Evolutionary conservation across 2,329 filamentous ascomycete species (phyloP).

Genomic region (Scedosporium boydii): DNA sequence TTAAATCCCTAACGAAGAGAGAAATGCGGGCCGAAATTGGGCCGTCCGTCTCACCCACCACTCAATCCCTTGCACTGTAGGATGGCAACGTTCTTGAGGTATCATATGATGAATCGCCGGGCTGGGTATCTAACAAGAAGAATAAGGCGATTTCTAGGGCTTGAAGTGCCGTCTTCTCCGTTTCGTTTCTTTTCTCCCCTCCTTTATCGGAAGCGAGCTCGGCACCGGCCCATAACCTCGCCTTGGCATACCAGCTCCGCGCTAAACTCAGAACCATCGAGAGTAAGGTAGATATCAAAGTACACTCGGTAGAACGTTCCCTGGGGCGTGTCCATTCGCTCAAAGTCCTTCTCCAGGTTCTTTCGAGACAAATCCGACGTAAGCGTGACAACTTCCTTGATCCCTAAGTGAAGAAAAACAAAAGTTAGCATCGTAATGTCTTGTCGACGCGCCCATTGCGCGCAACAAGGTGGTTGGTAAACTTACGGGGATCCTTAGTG

Average conservation of each 20-base stretch:
- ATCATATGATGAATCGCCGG: too few relatives aligned
- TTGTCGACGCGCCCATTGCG: background rate
- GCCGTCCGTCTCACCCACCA: too few relatives aligned
- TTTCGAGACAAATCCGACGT: constrained; percentile 95
- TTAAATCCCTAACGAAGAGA: too few relatives aligned
- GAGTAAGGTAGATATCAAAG: constrained; percentile 77
- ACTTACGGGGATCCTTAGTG: constrained; percentile 97
- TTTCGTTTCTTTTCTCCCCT: background rate
- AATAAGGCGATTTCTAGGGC: too few relatives aligned
- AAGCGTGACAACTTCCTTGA: constrained; percentile 97
- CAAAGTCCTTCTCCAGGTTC: constrained; percentile 98
- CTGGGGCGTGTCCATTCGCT: constrained; percentile 97
- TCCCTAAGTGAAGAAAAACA: constrained; percentile 46
- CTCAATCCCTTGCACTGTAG: too few relatives aligned
- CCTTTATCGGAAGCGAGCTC: constrained; percentile 68
- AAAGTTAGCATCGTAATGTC: constrained; percentile 16
- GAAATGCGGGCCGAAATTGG: too few relatives aligned
- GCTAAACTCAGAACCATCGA: constrained; percentile 96
- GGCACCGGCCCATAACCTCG: constrained; percentile 96
- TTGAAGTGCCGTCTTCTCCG: too few relatives aligned
- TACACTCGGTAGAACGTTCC: constrained; percentile 87
- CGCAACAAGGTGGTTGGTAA: background rate
- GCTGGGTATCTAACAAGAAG: too few relatives aligned
- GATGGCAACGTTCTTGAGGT: too few relatives aligned
- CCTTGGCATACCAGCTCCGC: constrained; percentile 98